phyloP scores from a whole-genome alignment of 1,284 basidiomycete species.

The Golubevia pallescens region DNA sequence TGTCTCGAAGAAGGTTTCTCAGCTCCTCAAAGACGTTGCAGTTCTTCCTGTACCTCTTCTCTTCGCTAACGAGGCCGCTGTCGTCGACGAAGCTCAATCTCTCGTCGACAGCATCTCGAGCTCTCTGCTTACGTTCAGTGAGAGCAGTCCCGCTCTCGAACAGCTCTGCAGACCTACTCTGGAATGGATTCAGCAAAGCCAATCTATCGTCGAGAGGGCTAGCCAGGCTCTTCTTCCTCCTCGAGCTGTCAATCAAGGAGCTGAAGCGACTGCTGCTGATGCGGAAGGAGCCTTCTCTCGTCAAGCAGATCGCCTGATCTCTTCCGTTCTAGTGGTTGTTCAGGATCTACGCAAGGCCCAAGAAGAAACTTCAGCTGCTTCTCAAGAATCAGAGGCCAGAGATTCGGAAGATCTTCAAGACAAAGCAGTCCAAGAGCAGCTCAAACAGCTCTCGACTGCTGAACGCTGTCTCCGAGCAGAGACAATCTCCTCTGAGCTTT shows the following conservation, averaged over 20 bases:
- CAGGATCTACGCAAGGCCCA: conserved; percentile 40
- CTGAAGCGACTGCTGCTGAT: conserved; percentile 1
- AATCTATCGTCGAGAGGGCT: neutral
- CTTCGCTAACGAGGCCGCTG: neutral
- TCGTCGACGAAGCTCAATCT: neutral
- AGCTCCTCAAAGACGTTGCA: neutral
- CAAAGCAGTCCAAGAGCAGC: conserved; percentile 23
- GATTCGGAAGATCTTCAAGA: conserved; percentile 19
- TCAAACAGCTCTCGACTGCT: conserved; percentile 12
- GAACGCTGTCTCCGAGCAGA: neutral
- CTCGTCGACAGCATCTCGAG: neutral
- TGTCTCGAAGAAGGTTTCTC: neutral
- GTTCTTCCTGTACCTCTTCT: neutral
- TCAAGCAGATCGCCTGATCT: conserved; percentile 29
- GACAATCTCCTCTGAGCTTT: neutral
- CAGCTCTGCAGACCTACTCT: neutral
- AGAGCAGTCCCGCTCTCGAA: neutral
- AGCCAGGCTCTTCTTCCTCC: neutral
- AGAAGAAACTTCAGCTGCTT: neutral
- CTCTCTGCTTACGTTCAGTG: neutral
- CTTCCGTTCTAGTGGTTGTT: conserved; percentile 49
- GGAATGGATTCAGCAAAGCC: neutral
- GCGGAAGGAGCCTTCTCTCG: neutral
- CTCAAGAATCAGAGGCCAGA: neutral
- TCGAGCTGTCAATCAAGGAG: neutral